Conservation (phyloP, 1,284 basidiomycete genomes). For the Retiboletus flavoniger region DNA sequence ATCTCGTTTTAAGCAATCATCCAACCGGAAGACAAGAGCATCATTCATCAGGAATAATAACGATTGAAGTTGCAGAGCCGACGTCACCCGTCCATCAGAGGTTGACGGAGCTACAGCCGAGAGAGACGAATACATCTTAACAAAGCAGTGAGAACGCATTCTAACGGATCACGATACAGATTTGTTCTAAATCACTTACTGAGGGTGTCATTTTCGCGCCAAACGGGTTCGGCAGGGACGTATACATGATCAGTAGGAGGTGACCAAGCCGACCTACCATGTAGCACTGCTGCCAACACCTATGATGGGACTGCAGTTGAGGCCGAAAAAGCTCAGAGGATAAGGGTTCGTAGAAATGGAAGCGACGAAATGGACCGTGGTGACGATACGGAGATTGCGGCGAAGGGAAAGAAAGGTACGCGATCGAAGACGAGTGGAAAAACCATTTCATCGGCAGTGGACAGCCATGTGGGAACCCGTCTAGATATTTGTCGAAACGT, state of each 20-base stretch:
- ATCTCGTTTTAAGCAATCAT: background rate
- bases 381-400: background rate
- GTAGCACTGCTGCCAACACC: background rate
- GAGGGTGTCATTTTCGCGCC: slow-evolving; percentile 1
- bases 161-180: background rate
- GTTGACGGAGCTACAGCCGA: background rate
- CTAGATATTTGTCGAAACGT: background rate
- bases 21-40: background rate
- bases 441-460: background rate
- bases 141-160: background rate
- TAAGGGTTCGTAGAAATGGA: background rate
- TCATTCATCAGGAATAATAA: background rate
- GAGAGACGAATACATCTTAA: background rate
- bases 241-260: background rate
- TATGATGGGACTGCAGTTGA: background rate
- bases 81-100: background rate
- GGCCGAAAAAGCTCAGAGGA: background rate
- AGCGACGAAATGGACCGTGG: background rate
- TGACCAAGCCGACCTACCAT: background rate
- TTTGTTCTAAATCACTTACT: background rate
- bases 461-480: background rate
- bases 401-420: background rate
- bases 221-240: background rate
- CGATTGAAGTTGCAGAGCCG: background rate
- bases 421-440: background rate